Conservation (phyloP, 176 grass and related monocot species). For the Saccharum officinarum region DNA sequence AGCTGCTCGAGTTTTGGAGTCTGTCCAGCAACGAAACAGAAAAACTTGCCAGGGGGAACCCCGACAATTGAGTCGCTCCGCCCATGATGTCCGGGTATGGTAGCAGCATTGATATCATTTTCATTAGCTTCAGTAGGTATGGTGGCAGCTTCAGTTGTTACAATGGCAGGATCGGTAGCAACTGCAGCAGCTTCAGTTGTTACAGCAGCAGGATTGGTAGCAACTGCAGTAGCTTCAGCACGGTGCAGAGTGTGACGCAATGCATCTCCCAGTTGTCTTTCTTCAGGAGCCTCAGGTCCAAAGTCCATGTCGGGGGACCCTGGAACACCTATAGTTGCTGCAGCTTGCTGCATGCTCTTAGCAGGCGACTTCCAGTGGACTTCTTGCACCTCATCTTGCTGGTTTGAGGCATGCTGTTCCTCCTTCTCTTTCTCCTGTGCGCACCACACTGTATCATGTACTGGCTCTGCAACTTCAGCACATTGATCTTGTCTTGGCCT, state of each 20-base stretch:
- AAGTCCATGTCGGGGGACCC: background rate
- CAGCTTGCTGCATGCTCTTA: background rate
- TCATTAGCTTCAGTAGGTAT: background rate
- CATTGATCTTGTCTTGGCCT: constrained; percentile 14
- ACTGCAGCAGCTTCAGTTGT: background rate
- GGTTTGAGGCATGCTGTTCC: background rate
- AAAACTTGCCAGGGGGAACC: background rate
- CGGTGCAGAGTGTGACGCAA: background rate
- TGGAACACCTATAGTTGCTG: background rate
- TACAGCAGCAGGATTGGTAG: background rate
- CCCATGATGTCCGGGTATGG: background rate
- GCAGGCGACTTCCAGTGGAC: background rate
- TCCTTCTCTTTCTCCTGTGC: background rate
- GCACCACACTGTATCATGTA: background rate
- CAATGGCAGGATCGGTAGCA: no score
- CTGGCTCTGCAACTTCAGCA: background rate
- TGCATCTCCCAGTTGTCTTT: background rate
- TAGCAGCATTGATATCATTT: background rate
- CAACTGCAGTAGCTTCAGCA: background rate
- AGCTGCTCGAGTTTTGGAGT: background rate
- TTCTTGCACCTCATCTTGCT: background rate
- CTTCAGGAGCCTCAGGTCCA: background rate
- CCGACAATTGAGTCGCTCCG: no score
- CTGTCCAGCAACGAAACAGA: background rate
- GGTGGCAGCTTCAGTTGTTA: background rate